Base-by-base conservation (phyloP, 495 filamentous ascomycete species). In the Daldinia childiae region DNA sequence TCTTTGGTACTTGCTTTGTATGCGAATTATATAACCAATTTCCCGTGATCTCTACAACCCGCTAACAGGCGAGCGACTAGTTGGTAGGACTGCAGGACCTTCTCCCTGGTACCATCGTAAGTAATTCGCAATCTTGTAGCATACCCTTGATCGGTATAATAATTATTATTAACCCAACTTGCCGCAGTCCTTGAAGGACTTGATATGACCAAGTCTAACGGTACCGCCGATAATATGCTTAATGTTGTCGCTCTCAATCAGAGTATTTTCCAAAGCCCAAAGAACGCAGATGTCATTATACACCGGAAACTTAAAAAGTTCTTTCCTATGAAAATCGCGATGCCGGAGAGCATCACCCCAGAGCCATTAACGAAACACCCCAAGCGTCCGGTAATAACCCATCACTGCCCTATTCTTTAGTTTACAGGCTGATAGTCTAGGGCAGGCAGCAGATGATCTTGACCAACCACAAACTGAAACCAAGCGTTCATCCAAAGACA, bases 51-150 rank as follows among this genome's bases (percentile, higher is more conserved):
- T 38, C n/a, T 38, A 38, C 32, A 8, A 55, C 3, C 8, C 2
- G 19, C 27, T 32, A 19, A 54, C 45, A 4, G 4, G n/a, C 27
- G n/a, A 12, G 24, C 41, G 6, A 11, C 6, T 34, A 66, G 64
- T 54, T 27, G 36, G 64, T 11, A 54, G 26, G 14, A 60, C 45
- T 32, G 15, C 4, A 14, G 55, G 56, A 0, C 19, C 43, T 41
- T 52, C 64, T 4, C 64, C 64, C 7, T 66, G 64, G 64, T 15
- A 60, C 4, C 24, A 66, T 9, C 5, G 55, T 64, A 56, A 64
- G 62, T 56, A 30, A 6, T 7, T 29, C 29, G 0, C 26, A 14
- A 24, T 0, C 15, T 19, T 11, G 12, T n/a, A 9, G 1, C 9
- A 11, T 32, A 32, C 11, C 7, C 14, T 39, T 21, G 1, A 17